Conservation (phyloP, 495 filamentous ascomycete species). For the Parathielavia hyrcaniae region DNA sequence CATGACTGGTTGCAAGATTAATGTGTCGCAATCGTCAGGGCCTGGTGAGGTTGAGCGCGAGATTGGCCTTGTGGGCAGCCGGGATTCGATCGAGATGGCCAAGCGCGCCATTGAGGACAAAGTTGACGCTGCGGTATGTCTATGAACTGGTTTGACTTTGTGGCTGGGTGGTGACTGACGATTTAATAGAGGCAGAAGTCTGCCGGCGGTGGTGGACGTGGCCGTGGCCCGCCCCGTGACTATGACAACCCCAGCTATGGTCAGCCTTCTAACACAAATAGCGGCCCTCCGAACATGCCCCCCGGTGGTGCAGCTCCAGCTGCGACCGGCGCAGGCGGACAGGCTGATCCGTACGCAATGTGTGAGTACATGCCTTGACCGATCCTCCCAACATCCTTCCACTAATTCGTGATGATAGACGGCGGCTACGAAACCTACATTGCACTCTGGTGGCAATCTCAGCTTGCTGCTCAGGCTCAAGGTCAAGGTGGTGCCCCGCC, state of each 20-base stretch:
- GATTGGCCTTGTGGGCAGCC: constrained; percentile 68
- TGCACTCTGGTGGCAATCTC: constrained; percentile 32
- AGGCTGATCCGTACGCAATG: constrained; percentile 31
- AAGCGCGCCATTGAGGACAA: constrained; percentile 78
- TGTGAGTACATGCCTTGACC: constrained; percentile 21
- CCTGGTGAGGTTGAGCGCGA: constrained; percentile 66
- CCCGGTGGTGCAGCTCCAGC: constrained; percentile 23
- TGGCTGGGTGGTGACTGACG: constrained; percentile 23
- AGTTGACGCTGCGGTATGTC: constrained; percentile 71
- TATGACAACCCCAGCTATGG: constrained; percentile 42
- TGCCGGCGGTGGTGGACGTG: constrained; percentile 41
- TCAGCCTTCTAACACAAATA: constrained; percentile 30
- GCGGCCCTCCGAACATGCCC: constrained; percentile 21
- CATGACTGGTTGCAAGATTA: constrained; percentile 79
- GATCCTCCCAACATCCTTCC: constrained; percentile 1
- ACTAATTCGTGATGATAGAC: constrained; percentile 22
- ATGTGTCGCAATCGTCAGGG: constrained; percentile 66
- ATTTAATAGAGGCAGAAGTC: constrained; percentile 46
- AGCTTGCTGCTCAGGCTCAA: constrained; percentile 27
- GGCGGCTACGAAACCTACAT: constrained; percentile 34
- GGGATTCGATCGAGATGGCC: constrained; percentile 64
- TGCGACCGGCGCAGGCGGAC: constrained; percentile 8
- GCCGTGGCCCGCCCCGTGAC: constrained; percentile 40
- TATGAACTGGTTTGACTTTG: constrained; percentile 13
- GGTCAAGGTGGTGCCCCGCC: constrained; percentile 25